Conservation (phyloP, 345 rosid genomes). For the Anastatica hierochuntica region DNA sequence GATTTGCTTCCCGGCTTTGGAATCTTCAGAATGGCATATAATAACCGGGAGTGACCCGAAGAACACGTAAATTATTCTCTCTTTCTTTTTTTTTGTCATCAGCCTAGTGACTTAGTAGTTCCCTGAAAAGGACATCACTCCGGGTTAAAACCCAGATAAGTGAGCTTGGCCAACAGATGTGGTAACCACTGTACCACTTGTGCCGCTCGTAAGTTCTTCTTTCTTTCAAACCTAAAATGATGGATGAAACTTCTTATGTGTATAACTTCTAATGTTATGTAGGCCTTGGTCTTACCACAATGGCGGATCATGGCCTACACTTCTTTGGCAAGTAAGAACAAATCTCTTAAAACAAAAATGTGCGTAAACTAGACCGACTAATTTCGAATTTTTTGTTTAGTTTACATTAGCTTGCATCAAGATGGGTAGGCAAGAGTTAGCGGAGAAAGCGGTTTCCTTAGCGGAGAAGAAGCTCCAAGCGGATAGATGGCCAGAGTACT, state of each 20-base stretch:
- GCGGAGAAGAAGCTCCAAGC: slow-evolving; percentile 60
- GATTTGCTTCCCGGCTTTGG: slow-evolving; percentile 83
- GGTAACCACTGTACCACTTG: no score
- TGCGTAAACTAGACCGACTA: no score
- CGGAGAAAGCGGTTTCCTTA: slow-evolving; percentile 52
- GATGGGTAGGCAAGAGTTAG: slow-evolving; percentile 62
- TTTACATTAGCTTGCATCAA: slow-evolving; percentile 87
- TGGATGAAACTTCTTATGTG: no score
- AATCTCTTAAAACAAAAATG: not conserved
- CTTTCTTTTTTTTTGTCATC: no score
- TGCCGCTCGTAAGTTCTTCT: no score
- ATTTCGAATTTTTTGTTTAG: slow-evolving; percentile 25
- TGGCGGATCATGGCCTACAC: slow-evolving; percentile 95
- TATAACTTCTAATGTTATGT: slow-evolving; percentile 17
- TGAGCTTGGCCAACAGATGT: no score
- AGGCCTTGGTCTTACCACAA: slow-evolving; percentile 98
- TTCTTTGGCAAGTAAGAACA: slow-evolving; percentile 86
- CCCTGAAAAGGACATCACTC: no score
- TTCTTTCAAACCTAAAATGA: no score
- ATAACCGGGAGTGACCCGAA: slow-evolving; percentile 91
- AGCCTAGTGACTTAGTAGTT: no score
- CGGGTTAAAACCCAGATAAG: no score
- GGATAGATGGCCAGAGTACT: slow-evolving; percentile 86
- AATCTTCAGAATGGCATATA: slow-evolving; percentile 78
- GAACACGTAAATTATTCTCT: slow-evolving; percentile 50